Base-by-base conservation (phyloP, 1,284 basidiomycete genomes). In the Trichosporon coremiiforme region DNA sequence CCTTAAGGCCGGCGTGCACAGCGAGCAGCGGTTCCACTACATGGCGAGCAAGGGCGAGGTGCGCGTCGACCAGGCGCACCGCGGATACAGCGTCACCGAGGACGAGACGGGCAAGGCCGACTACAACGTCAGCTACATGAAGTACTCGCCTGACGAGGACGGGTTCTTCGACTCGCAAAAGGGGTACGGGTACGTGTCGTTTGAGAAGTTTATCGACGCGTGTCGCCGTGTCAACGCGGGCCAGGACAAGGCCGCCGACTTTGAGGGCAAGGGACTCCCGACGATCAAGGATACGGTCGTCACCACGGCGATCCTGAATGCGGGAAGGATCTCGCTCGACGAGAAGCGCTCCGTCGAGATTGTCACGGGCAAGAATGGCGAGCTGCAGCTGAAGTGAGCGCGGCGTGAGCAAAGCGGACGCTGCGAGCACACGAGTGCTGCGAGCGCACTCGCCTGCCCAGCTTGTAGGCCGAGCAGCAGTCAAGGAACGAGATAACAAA, bases 81-180 rank as follows among this genome's bases (percentile, higher is more conserved):
- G 94, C 77, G 94, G 94, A 6, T 96, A 96, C 85, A 91, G 92
- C 79, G 88, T 94, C 55, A 85, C 89, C 65, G 94, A 95, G 80
- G 92, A 93, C 64, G 79, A 79, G 53, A 87, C 87, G 17, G 92
- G 93, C 65, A 94, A 93, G 84, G 31, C 67, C 38, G 64, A 72
- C 68, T 68, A 68, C 68, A 72, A 74, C 68, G 64, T 66, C 8
- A 65, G 47, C 50, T 66, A 74, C 67, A 66, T 70, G 69, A 85
- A 95, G 79, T 96, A 96, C 84, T 91, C 93, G 65, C 93, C 93
- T 0, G 93, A 92, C 69, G 91, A 92, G 83, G 90, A 89, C 70
- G 94, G 94, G 13, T 91, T 92, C 84, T 96, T 96, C 79, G 93
- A 95, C 77, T 93, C 93, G 45, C 94, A 95, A 84, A 89, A 90